Evolutionary conservation across 192 early-diverging fungal species (phyloP).

Genomic region (Backusella liffmaniae): DNA sequence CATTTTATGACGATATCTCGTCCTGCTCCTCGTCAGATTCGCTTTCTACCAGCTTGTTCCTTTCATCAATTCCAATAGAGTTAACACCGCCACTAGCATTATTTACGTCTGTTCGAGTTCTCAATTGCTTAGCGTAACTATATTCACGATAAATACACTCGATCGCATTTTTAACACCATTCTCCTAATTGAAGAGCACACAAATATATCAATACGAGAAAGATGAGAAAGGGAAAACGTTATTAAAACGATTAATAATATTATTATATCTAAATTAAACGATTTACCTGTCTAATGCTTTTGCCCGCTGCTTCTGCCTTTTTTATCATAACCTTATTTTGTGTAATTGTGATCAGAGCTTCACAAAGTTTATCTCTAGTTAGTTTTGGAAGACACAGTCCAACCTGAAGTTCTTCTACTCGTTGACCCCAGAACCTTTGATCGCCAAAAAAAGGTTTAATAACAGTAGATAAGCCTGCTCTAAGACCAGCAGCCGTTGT

Average conservation of each 20-base stretch:
- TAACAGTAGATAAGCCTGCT: slow-evolving; percentile 65
- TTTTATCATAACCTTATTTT: slow-evolving; percentile 49
- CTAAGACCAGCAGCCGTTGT: slow-evolving; percentile 72
- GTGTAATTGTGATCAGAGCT: slow-evolving; percentile 50
- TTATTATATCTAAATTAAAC: background rate
- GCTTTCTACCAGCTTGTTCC: background rate
- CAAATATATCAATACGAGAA: background rate
- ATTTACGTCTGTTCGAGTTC: background rate
- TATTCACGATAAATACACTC: slow-evolving; percentile 62
- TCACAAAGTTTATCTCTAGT: slow-evolving; percentile 47
- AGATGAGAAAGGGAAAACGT: background rate
- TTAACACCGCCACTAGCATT: background rate
- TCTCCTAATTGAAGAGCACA: slow-evolving; percentile 32
- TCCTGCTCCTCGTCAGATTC: background rate
- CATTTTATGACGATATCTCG: background rate
- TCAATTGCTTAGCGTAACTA: slow-evolving; percentile 37
- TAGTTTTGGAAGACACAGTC: slow-evolving; percentile 56
- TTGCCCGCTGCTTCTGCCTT: slow-evolving; percentile 47
- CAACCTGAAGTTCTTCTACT: slow-evolving; percentile 59
- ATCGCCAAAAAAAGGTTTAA: slow-evolving; percentile 71
- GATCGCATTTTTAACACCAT: slow-evolving; percentile 57
- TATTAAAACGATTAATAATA: background rate
- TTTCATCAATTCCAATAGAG: background rate
- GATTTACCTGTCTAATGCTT: slow-evolving; percentile 41
- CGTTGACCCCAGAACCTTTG: slow-evolving; percentile 71